phyloP scores from a whole-genome alignment of 2,329 filamentous ascomycete species.

The Colletotrichum paranaense region DNA sequence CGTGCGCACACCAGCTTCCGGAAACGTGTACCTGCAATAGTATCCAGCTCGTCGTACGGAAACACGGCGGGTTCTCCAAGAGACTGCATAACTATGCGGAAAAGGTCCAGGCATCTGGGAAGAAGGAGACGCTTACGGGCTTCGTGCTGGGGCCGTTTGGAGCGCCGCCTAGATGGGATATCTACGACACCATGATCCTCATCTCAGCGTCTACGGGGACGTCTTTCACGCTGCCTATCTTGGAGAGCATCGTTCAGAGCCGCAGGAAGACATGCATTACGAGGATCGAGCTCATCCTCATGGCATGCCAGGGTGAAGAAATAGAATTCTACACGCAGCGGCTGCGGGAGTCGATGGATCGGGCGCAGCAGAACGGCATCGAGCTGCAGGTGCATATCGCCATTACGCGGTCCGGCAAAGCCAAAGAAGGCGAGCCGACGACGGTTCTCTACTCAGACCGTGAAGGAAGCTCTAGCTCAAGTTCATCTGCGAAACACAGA shows the following conservation, averaged over 20 bases:
- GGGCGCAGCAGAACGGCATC: conserved; percentile 56
- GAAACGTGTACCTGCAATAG: conserved; percentile 68
- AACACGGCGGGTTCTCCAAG: conserved; percentile 67
- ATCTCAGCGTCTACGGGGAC: conserved; percentile 73
- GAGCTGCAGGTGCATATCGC: conserved; percentile 65
- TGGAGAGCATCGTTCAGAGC: conserved; percentile 63
- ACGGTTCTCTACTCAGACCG: conserved; percentile 34
- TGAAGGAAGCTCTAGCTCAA: conserved; percentile 34
- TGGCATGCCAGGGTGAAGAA: conserved; percentile 63
- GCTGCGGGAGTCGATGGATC: conserved; percentile 56
- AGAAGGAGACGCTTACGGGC: conserved; percentile 49
- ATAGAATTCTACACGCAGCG: conserved; percentile 66
- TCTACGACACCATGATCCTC: conserved; percentile 69
- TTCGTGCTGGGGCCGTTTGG: conserved; percentile 70
- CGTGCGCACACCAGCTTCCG: conserved; percentile 62
- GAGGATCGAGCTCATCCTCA: conserved; percentile 63
- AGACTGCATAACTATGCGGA: conserved; percentile 56
- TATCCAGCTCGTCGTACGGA: conserved; percentile 67
- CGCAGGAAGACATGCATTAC: conserved; percentile 58
- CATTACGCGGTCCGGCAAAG: conserved; percentile 55
- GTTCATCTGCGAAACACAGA: conserved; percentile 17
- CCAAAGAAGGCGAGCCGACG: conserved; percentile 40
- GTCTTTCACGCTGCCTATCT: conserved; percentile 69
- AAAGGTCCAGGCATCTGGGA: conserved; percentile 15
- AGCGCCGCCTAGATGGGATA: conserved; percentile 64